phyloP scores from a whole-genome alignment of 2,329 filamentous ascomycete genomes.

The Microdochium bolleyi region DNA sequence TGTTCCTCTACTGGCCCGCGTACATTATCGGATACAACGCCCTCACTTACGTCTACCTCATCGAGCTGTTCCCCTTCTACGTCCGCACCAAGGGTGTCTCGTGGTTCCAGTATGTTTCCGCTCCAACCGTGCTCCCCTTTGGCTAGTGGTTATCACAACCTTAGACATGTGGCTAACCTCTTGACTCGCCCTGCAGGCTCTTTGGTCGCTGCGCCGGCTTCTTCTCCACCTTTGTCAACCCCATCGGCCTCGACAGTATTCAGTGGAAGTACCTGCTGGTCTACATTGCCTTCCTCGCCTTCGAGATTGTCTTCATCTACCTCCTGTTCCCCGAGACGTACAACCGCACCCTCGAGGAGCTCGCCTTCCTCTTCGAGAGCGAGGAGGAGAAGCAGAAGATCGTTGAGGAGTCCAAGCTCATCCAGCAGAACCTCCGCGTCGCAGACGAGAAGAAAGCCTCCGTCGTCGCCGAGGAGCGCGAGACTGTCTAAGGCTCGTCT shows the following conservation, averaged over 20 bases:
- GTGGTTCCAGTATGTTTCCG: background rate
- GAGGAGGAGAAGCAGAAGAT: conserved; percentile 1
- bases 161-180: no score
- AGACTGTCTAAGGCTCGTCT: no score
- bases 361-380: conserved; percentile 18
- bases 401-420: background rate
- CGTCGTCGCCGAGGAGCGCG: no score
- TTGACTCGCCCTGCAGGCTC: background rate
- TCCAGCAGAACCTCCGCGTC: background rate
- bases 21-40: conserved; percentile 54
- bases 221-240: conserved; percentile 27
- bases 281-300: conserved; percentile 17
- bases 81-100: conserved; percentile 11
- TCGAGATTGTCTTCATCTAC: conserved; percentile 54
- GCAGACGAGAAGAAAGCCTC: background rate
- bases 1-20: conserved; percentile 51
- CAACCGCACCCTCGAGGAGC: conserved; percentile 61
- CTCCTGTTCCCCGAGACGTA: conserved; percentile 65
- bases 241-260: conserved; percentile 25
- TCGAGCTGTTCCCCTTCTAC: conserved; percentile 11
- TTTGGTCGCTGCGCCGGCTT: conserved; percentile 9
- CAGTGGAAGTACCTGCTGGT: conserved; percentile 32
- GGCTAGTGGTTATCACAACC: no score
- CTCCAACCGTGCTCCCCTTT: no score
- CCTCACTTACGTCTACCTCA: conserved; percentile 47